Conservation (phyloP, 768 basidiomycete genomes). For the Suillus occidentalis region DNA sequence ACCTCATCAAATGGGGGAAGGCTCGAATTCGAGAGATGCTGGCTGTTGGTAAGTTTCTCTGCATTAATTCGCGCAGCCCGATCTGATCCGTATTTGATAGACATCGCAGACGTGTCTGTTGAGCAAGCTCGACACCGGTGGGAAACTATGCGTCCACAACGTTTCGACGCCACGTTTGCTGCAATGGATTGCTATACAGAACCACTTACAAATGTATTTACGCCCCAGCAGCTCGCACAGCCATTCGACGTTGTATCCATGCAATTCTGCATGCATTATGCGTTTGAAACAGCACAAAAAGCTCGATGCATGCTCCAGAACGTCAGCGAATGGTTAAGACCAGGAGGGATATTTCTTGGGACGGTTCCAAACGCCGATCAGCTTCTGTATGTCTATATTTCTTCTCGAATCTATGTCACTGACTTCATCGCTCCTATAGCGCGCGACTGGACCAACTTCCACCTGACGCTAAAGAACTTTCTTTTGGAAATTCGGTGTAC, state of each 20-base stretch:
- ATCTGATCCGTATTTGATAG: conserved; percentile 38
- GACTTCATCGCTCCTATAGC: conserved; percentile 36
- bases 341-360: conserved; percentile 93
- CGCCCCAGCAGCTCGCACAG: conserved; percentile 54
- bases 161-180: conserved; percentile 79
- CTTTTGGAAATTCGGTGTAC: conserved; percentile 92
- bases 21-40: conserved; percentile 78
- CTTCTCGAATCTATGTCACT: not conserved
- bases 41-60: conserved; percentile 61
- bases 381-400: conserved; percentile 62
- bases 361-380: conserved; percentile 90
- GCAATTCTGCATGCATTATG: conserved; percentile 99
- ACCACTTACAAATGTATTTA: conserved; percentile 67
- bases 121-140: conserved; percentile 83
- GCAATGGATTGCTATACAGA: conserved; percentile 87
- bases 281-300: conserved; percentile 89
- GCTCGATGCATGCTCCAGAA: conserved; percentile 92
- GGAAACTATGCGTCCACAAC: conserved; percentile 47
- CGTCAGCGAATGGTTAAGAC: conserved; percentile 73
- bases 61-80: not conserved
- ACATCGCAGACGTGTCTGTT: conserved; percentile 87
- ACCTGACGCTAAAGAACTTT: conserved; percentile 61
- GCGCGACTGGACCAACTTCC: conserved; percentile 72
- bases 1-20: conserved; percentile 93
- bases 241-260: conserved; percentile 95